These are phyloP conservation scores for Solanum virginianum DNA, from an alignment of 257 asterid genomes.

Conservation along the genomic window DNA sequence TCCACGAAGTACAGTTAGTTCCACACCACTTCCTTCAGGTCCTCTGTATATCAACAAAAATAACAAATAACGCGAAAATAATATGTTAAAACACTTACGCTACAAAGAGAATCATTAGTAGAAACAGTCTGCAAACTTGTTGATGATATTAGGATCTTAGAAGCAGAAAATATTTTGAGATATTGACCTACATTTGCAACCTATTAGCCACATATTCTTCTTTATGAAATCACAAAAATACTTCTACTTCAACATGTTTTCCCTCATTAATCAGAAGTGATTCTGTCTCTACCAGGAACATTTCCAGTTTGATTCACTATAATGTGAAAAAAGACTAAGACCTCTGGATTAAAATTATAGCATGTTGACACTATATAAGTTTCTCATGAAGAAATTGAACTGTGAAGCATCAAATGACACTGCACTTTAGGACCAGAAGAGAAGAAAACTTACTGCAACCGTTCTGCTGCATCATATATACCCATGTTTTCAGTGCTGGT, in stretches of 20 bases:
- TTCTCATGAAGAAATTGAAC: background rate
- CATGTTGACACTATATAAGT: background rate
- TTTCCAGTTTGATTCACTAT: background rate
- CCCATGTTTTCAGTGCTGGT: slow-evolving; percentile 69
- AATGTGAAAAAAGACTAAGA: background rate
- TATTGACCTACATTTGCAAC: background rate
- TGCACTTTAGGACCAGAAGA: background rate
- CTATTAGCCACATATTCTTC: background rate
- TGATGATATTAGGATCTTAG: background rate
- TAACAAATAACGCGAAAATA: background rate
- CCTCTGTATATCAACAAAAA: slow-evolving; percentile 51
- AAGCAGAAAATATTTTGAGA: background rate
- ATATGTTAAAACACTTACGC: background rate
- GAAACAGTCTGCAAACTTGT: background rate
- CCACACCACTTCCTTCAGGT: slow-evolving; percentile 86
- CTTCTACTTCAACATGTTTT: background rate
- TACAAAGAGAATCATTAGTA: background rate
- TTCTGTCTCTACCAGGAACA: background rate
- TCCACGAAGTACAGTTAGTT: slow-evolving; percentile 54
- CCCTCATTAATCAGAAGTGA: background rate
- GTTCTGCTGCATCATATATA: slow-evolving; percentile 90
- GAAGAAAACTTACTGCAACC: slow-evolving; percentile 64
- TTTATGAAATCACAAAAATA: background rate
- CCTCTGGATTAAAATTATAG: background rate
- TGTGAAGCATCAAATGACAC: background rate